These are phyloP conservation scores for Kodamaea derodonti DNA, from an alignment of 1,139 yeast species.

Conservation along the genomic window DNA sequence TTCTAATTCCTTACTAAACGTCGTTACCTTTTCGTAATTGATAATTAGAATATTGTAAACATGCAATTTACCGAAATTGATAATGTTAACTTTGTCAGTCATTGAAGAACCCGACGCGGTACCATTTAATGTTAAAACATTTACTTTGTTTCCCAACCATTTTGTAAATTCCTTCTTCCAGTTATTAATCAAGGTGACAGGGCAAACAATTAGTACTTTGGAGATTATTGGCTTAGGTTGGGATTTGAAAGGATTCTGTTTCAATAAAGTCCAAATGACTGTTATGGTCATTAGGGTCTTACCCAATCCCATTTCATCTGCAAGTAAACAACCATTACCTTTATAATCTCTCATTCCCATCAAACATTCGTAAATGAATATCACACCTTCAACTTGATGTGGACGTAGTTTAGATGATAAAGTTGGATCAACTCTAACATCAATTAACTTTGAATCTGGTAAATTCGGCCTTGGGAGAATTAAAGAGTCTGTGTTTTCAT, in stretches of 20 bases:
- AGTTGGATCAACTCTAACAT: constrained; percentile 56
- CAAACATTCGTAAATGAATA: constrained; percentile 75
- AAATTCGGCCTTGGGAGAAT: constrained; percentile 2
- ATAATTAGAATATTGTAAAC: constrained; percentile 81
- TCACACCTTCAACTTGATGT: constrained; percentile 83
- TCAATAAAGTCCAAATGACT: constrained; percentile 76
- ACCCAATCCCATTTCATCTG: constrained; percentile 98
- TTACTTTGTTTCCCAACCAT: constrained; percentile 79
- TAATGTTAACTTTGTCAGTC: constrained; percentile 56
- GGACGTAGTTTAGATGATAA: constrained; percentile 59
- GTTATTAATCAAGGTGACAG: constrained; percentile 82
- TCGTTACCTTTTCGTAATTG: constrained; percentile 79
- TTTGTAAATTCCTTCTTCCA: constrained; percentile 88
- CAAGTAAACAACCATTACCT: constrained; percentile 71
- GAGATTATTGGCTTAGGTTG: constrained; percentile 35
- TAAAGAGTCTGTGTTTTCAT: background rate
- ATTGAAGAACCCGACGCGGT: constrained; percentile 27
- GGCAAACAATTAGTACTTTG: constrained; percentile 80
- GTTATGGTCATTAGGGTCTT: constrained; percentile 86
- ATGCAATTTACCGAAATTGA: constrained; percentile 59
- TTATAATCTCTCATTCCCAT: constrained; percentile 58
- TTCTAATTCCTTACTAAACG: constrained; percentile 51
- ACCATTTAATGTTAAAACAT: constrained; percentile 51
- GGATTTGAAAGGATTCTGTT: constrained; percentile 57
- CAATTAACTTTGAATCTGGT: background rate